Evolutionary conservation across 2,329 filamentous ascomycete species (phyloP), one percentile per base, ranked within the genome.

Genomic region (Trichoderma afroharzianum): DNA sequence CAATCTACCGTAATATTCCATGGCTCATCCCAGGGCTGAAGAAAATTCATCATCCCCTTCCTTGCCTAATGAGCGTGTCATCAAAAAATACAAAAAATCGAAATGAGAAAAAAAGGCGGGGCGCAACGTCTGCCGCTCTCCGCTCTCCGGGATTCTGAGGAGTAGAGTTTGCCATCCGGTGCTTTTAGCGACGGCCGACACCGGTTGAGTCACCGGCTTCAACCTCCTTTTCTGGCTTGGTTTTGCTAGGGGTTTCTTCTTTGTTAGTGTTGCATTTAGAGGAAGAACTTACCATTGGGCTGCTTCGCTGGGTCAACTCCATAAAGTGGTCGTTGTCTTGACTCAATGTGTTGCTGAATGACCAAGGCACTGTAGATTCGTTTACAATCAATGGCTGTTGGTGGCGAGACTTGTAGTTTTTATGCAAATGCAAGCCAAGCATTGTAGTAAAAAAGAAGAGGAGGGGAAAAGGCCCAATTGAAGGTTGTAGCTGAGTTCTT

Each of bases 61-160:
- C 47, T 12, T 53, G 26, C 53, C 53, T 59, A 11, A 33, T 5
- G 24, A n/a, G 32, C 47, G 24, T 67, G 63, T 67, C 63, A 67
- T 62, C 66, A 69, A 62, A 59, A 61, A 36, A 50, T 53, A 28
- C 67, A 61, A 55, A 33, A 55, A 66, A 36, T 66, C 30, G 21
- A 39, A 39, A 21, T 24, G 47, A 14, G 11, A 12, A 53, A 18
- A 30, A 43, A 28, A 43, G 15, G 59, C 59, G 59, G 59, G 26
- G 26, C 24, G 33, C 14, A 3, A 26, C 4, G 33, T 14, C 33
- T 28, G 43, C 59, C 59, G 33, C 9, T 21, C 21, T 57, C 53
- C 32, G 63, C 15, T 58, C 9, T 58, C 50, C 32, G 32, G 63
- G n/a, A 50, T 32, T n/a, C 26, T n/a, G 14, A 47, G 14, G 2